Conservation (phyloP, 2,329 filamentous ascomycete species). For the Septoria linicola region DNA sequence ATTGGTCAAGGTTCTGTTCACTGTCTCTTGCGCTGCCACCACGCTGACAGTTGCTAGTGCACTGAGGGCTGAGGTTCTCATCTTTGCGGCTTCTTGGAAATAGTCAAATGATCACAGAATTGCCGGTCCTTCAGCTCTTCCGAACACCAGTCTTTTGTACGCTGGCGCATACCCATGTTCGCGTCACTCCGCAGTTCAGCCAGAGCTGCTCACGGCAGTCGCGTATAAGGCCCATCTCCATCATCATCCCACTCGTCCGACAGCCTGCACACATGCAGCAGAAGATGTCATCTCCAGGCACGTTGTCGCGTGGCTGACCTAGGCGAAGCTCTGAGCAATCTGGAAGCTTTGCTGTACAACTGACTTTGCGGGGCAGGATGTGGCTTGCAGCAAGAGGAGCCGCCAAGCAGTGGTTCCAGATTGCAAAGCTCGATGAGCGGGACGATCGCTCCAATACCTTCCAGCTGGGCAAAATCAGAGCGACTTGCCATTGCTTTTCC, state of each 20-base stretch:
- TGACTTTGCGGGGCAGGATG: slow-evolving; percentile 6
- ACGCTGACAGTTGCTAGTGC: not conserved
- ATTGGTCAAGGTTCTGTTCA: slow-evolving; percentile 30
- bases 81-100: not conserved
- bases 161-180: not conserved
- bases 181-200: not conserved
- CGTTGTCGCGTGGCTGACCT: not conserved
- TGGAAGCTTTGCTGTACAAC: not conserved
- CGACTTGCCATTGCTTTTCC: too few relatives aligned
- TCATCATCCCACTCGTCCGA: not conserved
- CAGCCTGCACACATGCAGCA: not conserved
- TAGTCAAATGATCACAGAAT: not conserved
- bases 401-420: slow-evolving; percentile 3
- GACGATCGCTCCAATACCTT: too few relatives aligned
- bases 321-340: not conserved
- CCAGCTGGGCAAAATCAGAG: too few relatives aligned
- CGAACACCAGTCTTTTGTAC: not conserved
- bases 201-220: not conserved
- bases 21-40: slow-evolving; percentile 8
- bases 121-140: not conserved
- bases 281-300: not conserved
- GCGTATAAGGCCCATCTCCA: not conserved
- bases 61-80: not conserved
- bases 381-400: slow-evolving; percentile 1
- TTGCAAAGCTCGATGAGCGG: not conserved